Evolutionary conservation across 1,284 basidiomycete genomes (phyloP).

Genomic region (Malassezia furfur): DNA sequence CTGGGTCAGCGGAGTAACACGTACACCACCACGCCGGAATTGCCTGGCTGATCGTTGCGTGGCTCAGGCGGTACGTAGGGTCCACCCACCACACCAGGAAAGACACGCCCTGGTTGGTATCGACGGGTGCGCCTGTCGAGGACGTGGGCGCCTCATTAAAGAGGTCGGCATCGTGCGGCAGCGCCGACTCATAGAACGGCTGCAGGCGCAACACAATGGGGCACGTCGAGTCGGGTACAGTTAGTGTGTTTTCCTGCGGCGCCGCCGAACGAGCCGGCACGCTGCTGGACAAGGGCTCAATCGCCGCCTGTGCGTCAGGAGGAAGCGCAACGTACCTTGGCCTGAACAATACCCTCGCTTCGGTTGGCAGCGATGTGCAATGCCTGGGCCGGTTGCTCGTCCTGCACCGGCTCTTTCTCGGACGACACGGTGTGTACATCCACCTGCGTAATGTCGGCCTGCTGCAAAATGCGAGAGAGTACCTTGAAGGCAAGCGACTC

Average conservation of each 20-base stretch:
- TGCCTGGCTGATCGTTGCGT: conserved; percentile 38
- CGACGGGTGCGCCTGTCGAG: not conserved
- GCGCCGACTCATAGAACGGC: conserved; percentile 16
- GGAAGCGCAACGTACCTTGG: conserved; percentile 19
- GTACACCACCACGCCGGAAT: conserved; percentile 40
- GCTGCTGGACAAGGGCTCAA: not conserved
- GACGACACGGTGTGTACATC: not conserved
- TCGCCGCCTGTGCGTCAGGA: conserved; percentile 1
- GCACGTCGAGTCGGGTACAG: conserved; percentile 53
- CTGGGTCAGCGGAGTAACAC: conserved; percentile 21
- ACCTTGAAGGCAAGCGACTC: conserved; percentile 77
- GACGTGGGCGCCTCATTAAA: not conserved
- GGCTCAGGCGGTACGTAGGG: conserved; percentile 35
- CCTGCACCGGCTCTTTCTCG: too few relatives aligned
- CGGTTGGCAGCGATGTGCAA: conserved; percentile 29
- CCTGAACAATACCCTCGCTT: not conserved
- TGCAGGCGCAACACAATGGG: conserved; percentile 89
- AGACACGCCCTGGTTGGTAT: conserved; percentile 18
- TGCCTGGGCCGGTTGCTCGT: not conserved
- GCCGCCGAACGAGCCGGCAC: not conserved
- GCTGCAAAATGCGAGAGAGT: conserved; percentile 40
- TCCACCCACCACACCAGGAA: conserved; percentile 39
- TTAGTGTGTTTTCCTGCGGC: not conserved
- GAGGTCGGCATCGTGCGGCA: not conserved
- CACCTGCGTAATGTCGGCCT: conserved; percentile 25